Evolutionary conservation across 768 basidiomycete species (phyloP), one percentile per base, ranked within the genome.

Genomic region (Russula griseocarnosa): DNA sequence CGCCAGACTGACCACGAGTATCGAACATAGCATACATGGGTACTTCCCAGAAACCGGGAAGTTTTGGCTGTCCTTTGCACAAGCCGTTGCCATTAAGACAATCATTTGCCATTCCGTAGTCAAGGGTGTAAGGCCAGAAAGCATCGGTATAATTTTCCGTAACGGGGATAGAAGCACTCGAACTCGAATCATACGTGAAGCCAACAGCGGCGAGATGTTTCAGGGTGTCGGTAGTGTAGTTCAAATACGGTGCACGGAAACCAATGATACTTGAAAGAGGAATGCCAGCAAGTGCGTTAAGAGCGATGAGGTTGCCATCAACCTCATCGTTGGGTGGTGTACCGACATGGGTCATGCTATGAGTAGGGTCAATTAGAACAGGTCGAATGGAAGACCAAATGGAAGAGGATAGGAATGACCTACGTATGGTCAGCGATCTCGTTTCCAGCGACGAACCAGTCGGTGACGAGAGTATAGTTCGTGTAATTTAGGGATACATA

Each of bases 1-100:
- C 73, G 0, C 87, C 87, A 8, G 66, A 74, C 10, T 73, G 76
- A 5, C 86, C 86, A 13, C 75, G 72, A 11, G 80, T 63, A 71
- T 89, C 88, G 66, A 91, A 90, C 73, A 84, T 81, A 0, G 85
- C 85, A 72, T 90, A 90, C 89, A 92, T 90, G 1, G 90, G 90
- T 58, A 90, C 79, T 74, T 92, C 88, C 90, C 90, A 92, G 70
- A 92, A 81, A 5, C 90, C 90, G 24, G 88, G 86, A 2, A 91
- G 75, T 66, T 82, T 81, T 7, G 87, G 86, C 74, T 86, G 72
- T 50, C 90, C 90, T 69, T 84, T 80, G 74, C 90, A 91, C 3
- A 81, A 74, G 30, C 78, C 81, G 0, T 72, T 69, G 4, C 85
- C 79, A 9, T 74, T 72, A 61, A 89, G 72, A 68, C 90, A 92